Evolutionary conservation across 2,329 filamentous ascomycete species (phyloP).

Genomic region (Fusarium tjaetaba): DNA sequence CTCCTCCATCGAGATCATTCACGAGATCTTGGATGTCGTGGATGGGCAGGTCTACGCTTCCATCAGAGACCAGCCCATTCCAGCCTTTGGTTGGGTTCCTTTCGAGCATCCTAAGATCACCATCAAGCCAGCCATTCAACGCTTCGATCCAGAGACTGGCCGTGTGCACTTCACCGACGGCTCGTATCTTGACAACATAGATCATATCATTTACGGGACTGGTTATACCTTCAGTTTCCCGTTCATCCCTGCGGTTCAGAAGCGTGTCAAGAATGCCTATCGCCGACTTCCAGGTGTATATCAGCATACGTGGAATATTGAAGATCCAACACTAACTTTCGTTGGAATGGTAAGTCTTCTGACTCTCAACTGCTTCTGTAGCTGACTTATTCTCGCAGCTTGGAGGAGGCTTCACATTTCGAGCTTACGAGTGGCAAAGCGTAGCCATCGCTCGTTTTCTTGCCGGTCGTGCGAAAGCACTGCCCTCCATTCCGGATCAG

Average conservation of each 20-base stretch:
- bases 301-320: constrained; percentile 32
- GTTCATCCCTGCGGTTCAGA: constrained; percentile 7
- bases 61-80: constrained; percentile 9
- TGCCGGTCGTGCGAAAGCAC: constrained; percentile 6
- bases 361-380: accelerated
- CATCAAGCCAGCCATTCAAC: constrained; percentile 21
- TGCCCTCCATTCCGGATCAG: constrained; percentile 14
- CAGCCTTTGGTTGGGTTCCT: constrained; percentile 19
- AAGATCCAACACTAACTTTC: constrained; percentile 26
- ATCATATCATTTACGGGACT: constrained; percentile 27
- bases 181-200: constrained; percentile 6
- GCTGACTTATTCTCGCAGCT: neutral
- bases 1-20: constrained; percentile 20
- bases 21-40: constrained; percentile 18
- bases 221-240: constrained; percentile 28
- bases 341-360: constrained; percentile 13
- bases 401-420: constrained; percentile 36
- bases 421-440: constrained; percentile 37
- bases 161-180: constrained; percentile 18
- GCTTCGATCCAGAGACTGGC: neutral
- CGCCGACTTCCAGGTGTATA: constrained; percentile 23
- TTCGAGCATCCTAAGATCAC: constrained; percentile 26
- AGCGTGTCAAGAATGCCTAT: constrained; percentile 6
- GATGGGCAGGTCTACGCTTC: constrained; percentile 12
- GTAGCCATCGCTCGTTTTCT: constrained; percentile 29